Base-by-base conservation (phyloP, 805 yeast species). In the Schwanniomyces occidentalis region DNA sequence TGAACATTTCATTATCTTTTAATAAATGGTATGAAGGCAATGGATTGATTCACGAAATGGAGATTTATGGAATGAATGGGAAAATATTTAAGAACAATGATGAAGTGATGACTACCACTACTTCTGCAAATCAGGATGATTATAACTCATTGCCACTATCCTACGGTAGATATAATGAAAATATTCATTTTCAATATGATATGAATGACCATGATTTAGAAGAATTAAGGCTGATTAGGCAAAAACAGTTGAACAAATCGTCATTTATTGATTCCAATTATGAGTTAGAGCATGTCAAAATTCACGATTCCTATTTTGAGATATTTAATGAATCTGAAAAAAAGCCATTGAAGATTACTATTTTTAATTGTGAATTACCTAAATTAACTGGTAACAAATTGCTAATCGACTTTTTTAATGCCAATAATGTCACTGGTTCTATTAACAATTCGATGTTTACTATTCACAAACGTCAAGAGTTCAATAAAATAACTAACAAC, bases 401-500 rank as follows among this genome's bases (percentile, higher is more conserved):
- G 18, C 58, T 82, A 27, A 61, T 80, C 37, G 93, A 85, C 54
- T 70, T 85, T 35, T 73, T 85, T 59, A 80, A 79, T 52, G 86
- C 89, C 9, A 71, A 71, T 37, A 78, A 81, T 31, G 78, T 82
- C 20, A 78, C 85, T 10, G 95, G 95, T 0, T 77, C 90, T 0
- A 67, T 85, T 9, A 82, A 84, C 49, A 82, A 82, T 35, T 78
- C 93, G 1, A 65, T 85, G 56, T 84, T 85, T 59, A 82, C 89
- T 0, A 71, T 85, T 15, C 93, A 85, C 48, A 83, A 83, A 51
- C 75, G 85, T 46, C 91, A 84, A 51, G 72, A 74, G 36, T 58
- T 71, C 40, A 58, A 54, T 19, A 61, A 49, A 1, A 44, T 60
- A 33, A 64, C 54, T 24, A 52, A 49, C 14, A 44, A 40, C 21